These are phyloP conservation scores for Ustulina deusta DNA, from an alignment of 2,329 filamentous ascomycete species.

Conservation along the genomic window DNA sequence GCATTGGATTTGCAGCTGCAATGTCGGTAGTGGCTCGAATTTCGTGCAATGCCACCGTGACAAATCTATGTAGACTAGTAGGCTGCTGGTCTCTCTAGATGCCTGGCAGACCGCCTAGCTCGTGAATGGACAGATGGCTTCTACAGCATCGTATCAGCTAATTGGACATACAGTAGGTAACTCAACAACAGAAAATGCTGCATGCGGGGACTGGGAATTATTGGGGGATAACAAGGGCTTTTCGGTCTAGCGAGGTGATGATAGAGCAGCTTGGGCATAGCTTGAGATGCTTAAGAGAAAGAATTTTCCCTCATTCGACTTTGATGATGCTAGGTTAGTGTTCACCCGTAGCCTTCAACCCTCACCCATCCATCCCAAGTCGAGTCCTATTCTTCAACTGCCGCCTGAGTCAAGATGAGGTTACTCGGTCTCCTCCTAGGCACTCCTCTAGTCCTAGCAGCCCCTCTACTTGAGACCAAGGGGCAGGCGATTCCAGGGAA, in stretches of 20 bases:
- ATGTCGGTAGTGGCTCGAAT: constrained; percentile 28
- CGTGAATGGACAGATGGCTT: constrained; percentile 12
- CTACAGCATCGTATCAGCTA: constrained; percentile 28
- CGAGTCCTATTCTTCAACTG: constrained; percentile 1
- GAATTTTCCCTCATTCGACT: constrained; percentile 3
- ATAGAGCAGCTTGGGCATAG: constrained; percentile 5
- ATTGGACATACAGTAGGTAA: constrained; percentile 19
- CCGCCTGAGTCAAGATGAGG: constrained; percentile 43
- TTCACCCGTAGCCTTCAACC: background rate
- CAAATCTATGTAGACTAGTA: constrained; percentile 15
- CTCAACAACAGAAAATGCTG: constrained; percentile 8
- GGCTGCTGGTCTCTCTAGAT: constrained; percentile 14
- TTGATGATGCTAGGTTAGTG: background rate
- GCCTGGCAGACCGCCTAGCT: constrained; percentile 2
- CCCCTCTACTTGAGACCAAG: constrained; percentile 43
- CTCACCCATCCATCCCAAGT: constrained; percentile 5
- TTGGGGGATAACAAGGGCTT: constrained; percentile 15
- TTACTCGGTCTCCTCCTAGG: constrained; percentile 40
- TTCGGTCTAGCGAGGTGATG: constrained; percentile 12
- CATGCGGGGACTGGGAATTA: constrained; percentile 18
- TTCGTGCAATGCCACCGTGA: constrained; percentile 23
- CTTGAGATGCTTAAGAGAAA: constrained; percentile 30
- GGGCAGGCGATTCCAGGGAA: constrained; percentile 44
- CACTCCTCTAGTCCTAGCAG: constrained; percentile 42
- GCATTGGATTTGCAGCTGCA: constrained; percentile 17